Evolutionary conservation across 78 protist species (phyloP).

Genomic region (Pigoraptor vietnamica): DNA sequence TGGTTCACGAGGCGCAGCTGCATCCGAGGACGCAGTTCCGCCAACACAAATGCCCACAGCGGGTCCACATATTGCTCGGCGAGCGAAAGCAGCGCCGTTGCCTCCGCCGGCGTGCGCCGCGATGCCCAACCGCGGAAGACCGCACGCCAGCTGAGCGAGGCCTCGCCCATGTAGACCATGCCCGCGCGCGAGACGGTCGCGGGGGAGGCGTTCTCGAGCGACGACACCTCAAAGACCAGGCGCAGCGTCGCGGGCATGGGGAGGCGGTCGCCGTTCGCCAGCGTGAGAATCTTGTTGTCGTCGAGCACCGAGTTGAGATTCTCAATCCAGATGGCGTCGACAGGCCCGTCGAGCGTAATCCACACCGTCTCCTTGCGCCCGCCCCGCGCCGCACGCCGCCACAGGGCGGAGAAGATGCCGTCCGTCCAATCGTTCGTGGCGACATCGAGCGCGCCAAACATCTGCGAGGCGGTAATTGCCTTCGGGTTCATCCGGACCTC

Average conservation of each 20-base stretch:
- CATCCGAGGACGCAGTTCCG: constrained; percentile 23
- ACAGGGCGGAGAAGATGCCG: constrained; percentile 88
- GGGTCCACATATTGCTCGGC: constrained; percentile 9
- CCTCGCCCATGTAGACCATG: constrained; percentile 60
- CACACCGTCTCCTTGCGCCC: constrained; percentile 76
- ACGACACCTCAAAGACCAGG: constrained; percentile 74
- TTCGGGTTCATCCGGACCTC: constrained; percentile 89
- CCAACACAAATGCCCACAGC: background rate
- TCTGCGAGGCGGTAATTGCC: constrained; percentile 85
- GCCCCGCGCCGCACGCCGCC: constrained; percentile 60
- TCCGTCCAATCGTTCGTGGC: constrained; percentile 98
- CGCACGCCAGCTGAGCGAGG: constrained; percentile 46
- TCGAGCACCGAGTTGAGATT: constrained; percentile 95
- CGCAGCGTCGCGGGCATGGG: constrained; percentile 64
- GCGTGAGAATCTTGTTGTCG: constrained; percentile 96
- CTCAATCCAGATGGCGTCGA: constrained; percentile 98
- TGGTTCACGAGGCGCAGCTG: background rate
- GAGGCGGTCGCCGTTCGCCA: constrained; percentile 98
- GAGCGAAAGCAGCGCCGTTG: background rate
- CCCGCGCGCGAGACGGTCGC: constrained; percentile 93
- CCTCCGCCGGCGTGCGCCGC: background rate
- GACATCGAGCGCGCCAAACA: constrained; percentile 89
- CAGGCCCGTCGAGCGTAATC: constrained; percentile 98
- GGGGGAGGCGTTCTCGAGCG: constrained; percentile 87
- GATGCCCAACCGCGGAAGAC: constrained; percentile 32